These are phyloP conservation scores for Wallacemonas collosoma DNA, from an alignment of 208 protist genomes.

Conservation along the genomic window DNA sequence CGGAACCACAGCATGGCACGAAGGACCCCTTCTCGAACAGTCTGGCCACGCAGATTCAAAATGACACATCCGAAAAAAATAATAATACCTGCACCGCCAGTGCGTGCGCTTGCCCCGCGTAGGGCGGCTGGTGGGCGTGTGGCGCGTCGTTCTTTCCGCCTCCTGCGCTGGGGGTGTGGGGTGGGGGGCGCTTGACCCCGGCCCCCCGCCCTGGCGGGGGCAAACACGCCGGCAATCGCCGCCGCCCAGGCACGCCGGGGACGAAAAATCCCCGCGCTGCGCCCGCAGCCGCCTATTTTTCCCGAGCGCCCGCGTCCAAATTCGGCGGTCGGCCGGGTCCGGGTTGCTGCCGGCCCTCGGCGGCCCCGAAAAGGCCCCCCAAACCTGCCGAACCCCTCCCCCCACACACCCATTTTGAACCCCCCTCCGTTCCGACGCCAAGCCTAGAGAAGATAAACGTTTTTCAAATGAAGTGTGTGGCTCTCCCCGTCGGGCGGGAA, in stretches of 20 bases:
- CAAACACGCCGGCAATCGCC: too few species aligned
- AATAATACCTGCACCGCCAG: too few species aligned
- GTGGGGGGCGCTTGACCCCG: too few species aligned
- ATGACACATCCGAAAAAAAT: constrained; percentile 4
- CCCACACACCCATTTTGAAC: not conserved
- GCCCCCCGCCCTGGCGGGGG: too few species aligned
- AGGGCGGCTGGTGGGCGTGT: not conserved
- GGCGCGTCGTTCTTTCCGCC: not conserved
- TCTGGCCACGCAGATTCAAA: not conserved
- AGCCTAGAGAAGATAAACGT: too few species aligned
- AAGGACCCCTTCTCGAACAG: not conserved
- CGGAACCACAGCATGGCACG: not conserved
- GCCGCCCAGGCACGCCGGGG: too few species aligned
- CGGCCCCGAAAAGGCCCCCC: not conserved
- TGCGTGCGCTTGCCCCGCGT: not conserved
- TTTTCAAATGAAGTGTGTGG: not conserved
- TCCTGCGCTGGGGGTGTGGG: not conserved
- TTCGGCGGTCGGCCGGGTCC: too few species aligned
- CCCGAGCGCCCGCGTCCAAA: too few species aligned
- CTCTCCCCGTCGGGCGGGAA: not conserved
- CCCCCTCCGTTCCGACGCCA: too few species aligned
- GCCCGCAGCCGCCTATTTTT: too few species aligned
- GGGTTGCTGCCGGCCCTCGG: too few species aligned
- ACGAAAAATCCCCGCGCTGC: too few species aligned
- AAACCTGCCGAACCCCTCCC: not conserved